Conservation (phyloP, 768 basidiomycete species). For the Pulveroboletus sp. region DNA sequence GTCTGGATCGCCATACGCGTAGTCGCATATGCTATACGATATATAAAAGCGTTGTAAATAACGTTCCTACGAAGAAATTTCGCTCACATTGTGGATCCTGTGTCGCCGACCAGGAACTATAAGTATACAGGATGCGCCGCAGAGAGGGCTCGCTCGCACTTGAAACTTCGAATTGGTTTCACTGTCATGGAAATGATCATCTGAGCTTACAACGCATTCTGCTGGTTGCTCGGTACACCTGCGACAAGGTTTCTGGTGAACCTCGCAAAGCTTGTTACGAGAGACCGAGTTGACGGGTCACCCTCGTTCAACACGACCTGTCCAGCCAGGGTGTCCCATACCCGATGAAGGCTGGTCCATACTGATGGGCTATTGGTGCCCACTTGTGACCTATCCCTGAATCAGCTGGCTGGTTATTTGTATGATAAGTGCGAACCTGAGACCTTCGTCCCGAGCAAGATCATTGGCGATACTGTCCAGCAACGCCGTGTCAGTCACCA, state of each 20-base stretch:
- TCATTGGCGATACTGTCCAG: conserved; percentile 49
- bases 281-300: conserved; percentile 32
- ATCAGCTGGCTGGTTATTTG: not conserved
- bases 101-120: conserved; percentile 72
- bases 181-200: not conserved
- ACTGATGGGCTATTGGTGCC: conserved; percentile 40
- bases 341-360: conserved; percentile 49
- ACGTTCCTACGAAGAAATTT: conserved; percentile 3
- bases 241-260: conserved; percentile 85
- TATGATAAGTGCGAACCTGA: conserved; percentile 26
- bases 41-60: not conserved
- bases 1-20: conserved; percentile 71
- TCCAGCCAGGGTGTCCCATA: conserved; percentile 44
- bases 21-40: conserved; percentile 48
- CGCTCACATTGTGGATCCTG: conserved; percentile 55
- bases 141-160: conserved; percentile 73
- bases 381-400: conserved; percentile 28
- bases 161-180: conserved; percentile 7
- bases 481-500: conserved; percentile 21
- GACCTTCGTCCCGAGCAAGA: conserved; percentile 43
- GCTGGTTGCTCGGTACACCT: conserved; percentile 68
- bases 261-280: conserved; percentile 56
- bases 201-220: conserved; percentile 60
- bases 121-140: conserved; percentile 59
- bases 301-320: conserved; percentile 34